Evolutionary conservation across 1,284 basidiomycete species (phyloP).

Genomic region (Cutaneotrichosporon sp.): DNA sequence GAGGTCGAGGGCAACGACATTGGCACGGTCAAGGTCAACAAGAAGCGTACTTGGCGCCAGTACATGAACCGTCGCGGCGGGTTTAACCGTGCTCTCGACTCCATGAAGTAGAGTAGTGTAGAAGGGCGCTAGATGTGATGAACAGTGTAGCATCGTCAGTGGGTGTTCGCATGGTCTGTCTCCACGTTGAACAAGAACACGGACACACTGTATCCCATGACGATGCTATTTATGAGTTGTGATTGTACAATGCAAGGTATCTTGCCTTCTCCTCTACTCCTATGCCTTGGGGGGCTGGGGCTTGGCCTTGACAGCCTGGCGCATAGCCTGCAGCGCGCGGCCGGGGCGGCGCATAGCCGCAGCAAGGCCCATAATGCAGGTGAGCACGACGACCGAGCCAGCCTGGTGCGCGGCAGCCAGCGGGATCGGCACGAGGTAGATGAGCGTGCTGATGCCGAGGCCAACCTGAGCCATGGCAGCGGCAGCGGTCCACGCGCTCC

Average conservation of each 20-base stretch:
- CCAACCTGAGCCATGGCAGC: constrained; percentile 85
- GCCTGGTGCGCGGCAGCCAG: constrained; percentile 94
- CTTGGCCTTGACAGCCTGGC: constrained; percentile 15
- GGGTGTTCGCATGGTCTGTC: neutral
- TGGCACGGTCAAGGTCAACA: constrained; percentile 76
- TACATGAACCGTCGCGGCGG: constrained; percentile 72
- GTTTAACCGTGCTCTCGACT: constrained; percentile 84
- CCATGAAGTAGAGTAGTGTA: constrained; percentile 66
- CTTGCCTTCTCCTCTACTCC: neutral
- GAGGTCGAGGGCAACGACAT: constrained; percentile 59
- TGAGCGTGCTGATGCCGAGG: constrained; percentile 85
- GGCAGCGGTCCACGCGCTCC: constrained; percentile 69
- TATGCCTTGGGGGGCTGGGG: neutral
- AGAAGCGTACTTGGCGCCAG: constrained; percentile 90
- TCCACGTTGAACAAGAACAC: neutral
- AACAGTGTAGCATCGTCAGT: neutral
- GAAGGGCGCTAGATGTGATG: neutral
- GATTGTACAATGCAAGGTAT: constrained; percentile 11
- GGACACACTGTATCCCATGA: constrained; percentile 2
- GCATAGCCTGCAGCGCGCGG: constrained; percentile 58
- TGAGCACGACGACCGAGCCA: constrained; percentile 84
- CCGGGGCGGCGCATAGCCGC: constrained; percentile 73
- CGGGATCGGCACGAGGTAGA: constrained; percentile 92
- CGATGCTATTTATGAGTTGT: constrained; percentile 13
- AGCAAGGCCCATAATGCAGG: constrained; percentile 76